Percentiles rank a stretch among this genome's conserved stretches.
These are phyloP conservation scores for Gracilaria gracilis DNA, from an alignment of 23 red algal species.

Conservation along the genomic window DNA sequence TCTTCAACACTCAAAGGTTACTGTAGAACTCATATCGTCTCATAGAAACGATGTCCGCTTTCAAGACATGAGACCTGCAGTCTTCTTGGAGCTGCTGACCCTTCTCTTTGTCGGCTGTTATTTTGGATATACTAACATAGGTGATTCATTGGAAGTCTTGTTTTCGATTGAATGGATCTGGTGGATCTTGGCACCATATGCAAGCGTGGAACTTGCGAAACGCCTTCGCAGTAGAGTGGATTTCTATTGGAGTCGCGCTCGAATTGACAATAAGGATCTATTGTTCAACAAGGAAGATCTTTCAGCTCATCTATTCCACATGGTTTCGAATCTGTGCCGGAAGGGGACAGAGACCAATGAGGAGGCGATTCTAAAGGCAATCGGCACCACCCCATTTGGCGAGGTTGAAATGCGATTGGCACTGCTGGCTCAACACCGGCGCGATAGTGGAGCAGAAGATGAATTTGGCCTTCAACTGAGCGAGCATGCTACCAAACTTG, in stretches of 20 bases:
- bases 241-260: constrained; percentile 34
- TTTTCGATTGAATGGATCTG: constrained; percentile 55
- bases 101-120: constrained; percentile 26
- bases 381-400: constrained; percentile 44
- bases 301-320: constrained; percentile 39
- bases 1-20: constrained; percentile 2
- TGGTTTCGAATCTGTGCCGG: constrained; percentile 37
- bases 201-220: constrained; percentile 31
- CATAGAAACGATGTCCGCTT: constrained; percentile 32
- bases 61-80: constrained; percentile 36
- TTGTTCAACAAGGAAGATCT: constrained; percentile 18
- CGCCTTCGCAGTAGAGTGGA: constrained; percentile 38
- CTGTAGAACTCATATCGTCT: constrained; percentile 19
- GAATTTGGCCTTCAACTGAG: constrained; percentile 34
- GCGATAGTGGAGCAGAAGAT: constrained; percentile 56
- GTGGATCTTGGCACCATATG: constrained; percentile 54
- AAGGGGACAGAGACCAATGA: constrained; percentile 36
- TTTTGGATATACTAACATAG: constrained; percentile 22
- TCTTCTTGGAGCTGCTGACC: constrained; percentile 46
- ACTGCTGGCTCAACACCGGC: constrained; percentile 40
- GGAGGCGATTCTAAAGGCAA: constrained; percentile 22
- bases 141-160: constrained; percentile 49
- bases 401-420: constrained; percentile 59
- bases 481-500: neutral
- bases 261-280: neutral